These are phyloP conservation scores for Aspergillus versicolor DNA, from an alignment of 2,329 filamentous ascomycete species.

Conservation along the genomic window DNA sequence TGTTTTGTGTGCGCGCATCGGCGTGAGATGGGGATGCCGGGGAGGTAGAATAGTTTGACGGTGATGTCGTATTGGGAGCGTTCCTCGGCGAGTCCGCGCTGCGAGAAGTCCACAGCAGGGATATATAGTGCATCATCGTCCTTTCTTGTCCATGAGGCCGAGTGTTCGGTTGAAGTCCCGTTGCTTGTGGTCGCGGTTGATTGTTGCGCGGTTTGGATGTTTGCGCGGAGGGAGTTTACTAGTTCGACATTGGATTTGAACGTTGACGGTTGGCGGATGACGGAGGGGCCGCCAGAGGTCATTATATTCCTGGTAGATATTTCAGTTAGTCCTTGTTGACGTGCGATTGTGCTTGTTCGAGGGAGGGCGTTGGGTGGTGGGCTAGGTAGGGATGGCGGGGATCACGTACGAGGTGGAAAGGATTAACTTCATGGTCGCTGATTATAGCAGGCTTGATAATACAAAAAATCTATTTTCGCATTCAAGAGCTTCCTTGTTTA, in stretches of 20 bases:
- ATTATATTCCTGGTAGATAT: conserved; percentile 70
- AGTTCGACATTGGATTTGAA: conserved; percentile 92
- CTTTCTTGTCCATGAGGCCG: conserved; percentile 65
- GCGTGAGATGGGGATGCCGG: conserved; percentile 62
- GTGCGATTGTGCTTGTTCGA: not conserved
- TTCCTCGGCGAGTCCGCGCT: conserved; percentile 75
- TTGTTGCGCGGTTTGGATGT: conserved; percentile 73
- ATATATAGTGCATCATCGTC: conserved; percentile 67
- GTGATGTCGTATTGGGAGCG: conserved; percentile 87
- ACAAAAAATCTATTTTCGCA: not conserved
- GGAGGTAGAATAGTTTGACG: conserved; percentile 90
- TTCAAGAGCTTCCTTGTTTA: not conserved
- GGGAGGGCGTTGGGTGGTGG: not conserved
- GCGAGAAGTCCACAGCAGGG: conserved; percentile 71
- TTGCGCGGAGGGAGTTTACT: conserved; percentile 80
- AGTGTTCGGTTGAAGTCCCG: conserved; percentile 30
- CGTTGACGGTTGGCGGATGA: conserved; percentile 74
- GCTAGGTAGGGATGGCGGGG: not conserved
- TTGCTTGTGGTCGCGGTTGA: conserved; percentile 38
- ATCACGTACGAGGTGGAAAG: conserved; percentile 76
- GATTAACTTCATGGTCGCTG: conserved; percentile 70
- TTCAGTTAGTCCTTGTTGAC: not conserved
- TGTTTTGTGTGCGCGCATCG: conserved; percentile 71
- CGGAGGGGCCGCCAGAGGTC: conserved; percentile 74
- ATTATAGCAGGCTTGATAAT: not conserved